Percentiles rank a stretch among this genome's conserved stretches.
Evolutionary conservation across 2,329 filamentous ascomycete species (phyloP).

Genomic region (Penicillium sp.): DNA sequence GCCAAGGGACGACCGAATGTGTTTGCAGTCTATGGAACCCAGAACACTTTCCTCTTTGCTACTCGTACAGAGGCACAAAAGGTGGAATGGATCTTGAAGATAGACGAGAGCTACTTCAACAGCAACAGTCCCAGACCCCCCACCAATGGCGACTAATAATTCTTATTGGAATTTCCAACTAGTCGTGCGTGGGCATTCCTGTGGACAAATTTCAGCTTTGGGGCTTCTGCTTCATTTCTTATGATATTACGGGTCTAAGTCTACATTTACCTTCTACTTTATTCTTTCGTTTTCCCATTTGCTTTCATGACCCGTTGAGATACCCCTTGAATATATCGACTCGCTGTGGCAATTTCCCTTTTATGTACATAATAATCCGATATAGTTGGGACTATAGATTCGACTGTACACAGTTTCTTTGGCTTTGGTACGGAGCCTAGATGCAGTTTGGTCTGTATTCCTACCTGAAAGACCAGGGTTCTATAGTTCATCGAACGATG

Average conservation of each 20-base stretch:
- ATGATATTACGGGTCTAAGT: constrained; percentile 25
- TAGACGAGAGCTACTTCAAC: constrained; percentile 76
- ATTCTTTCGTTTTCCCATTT: constrained; percentile 16
- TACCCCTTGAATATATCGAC: constrained; percentile 40
- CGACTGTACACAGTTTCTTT: constrained; percentile 18
- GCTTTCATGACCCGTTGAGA: constrained; percentile 36
- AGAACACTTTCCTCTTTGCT: constrained; percentile 94
- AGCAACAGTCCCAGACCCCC: constrained; percentile 30
- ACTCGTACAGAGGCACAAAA: constrained; percentile 87
- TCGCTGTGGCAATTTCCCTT: constrained; percentile 30
- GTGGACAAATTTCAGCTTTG: constrained; percentile 3
- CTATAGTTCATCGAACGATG: background rate
- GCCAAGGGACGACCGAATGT: constrained; percentile 63
- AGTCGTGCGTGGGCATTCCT: background rate
- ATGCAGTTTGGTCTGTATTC: background rate
- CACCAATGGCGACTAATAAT: constrained; percentile 21
- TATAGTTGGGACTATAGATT: constrained; percentile 31
- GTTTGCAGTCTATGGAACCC: constrained; percentile 90
- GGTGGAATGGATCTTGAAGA: constrained; percentile 93
- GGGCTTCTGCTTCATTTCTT: constrained; percentile 21
- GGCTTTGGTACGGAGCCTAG: background rate
- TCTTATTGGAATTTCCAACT: background rate
- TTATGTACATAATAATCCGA: constrained; percentile 40
- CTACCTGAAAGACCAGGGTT: background rate
- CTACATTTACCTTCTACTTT: constrained; percentile 17